A percentile compares a stretch with the other conserved stretches of the same genome.
phyloP scores from a whole-genome alignment of 805 yeast species.

The Suhomyces vadensis region DNA sequence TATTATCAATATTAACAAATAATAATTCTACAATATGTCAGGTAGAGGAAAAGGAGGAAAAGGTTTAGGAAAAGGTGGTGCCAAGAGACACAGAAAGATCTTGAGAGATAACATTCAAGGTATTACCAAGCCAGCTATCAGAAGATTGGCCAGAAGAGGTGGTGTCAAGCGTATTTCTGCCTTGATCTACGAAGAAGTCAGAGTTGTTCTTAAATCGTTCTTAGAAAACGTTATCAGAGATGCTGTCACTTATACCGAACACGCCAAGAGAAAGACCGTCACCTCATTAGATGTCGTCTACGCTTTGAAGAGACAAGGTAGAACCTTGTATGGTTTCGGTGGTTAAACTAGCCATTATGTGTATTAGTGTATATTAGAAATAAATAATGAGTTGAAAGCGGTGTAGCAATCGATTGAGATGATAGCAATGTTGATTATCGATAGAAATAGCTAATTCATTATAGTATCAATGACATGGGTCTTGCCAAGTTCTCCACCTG shows the following conservation, averaged over 20 bases:
- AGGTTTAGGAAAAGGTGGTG: slow-evolving; percentile 99
- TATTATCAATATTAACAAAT: slow-evolving; percentile 6
- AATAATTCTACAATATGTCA: slow-evolving; percentile 57
- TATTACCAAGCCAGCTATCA: slow-evolving; percentile 99
- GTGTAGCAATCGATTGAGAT: slow-evolving; percentile 14
- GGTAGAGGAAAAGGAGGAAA: slow-evolving; percentile 99
- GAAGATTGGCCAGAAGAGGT: slow-evolving; percentile 99
- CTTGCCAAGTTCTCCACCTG: slow-evolving; percentile 14
- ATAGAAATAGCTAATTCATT: not conserved
- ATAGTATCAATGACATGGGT: slow-evolving; percentile 13
- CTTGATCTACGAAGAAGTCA: slow-evolving; percentile 97
- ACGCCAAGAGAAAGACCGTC: slow-evolving; percentile 99
- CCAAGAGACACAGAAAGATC: slow-evolving; percentile 99
- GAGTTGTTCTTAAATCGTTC: slow-evolving; percentile 94
- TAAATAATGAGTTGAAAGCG: slow-evolving; percentile 13
- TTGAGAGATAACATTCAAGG: slow-evolving; percentile 99
- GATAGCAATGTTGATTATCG: not conserved
- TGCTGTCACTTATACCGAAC: slow-evolving; percentile 99
- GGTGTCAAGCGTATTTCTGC: slow-evolving; percentile 99
- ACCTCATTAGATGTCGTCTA: slow-evolving; percentile 98
- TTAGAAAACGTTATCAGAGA: slow-evolving; percentile 97
- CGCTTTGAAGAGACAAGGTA: slow-evolving; percentile 99
- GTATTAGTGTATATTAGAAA: slow-evolving; percentile 18
- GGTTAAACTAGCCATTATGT: slow-evolving; percentile 58
- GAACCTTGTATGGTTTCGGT: slow-evolving; percentile 99